Percentiles rank a stretch among this genome's conserved stretches.
phyloP scores from a whole-genome alignment of 805 yeast genomes.

The Kluyveromyces nonfermentans region DNA sequence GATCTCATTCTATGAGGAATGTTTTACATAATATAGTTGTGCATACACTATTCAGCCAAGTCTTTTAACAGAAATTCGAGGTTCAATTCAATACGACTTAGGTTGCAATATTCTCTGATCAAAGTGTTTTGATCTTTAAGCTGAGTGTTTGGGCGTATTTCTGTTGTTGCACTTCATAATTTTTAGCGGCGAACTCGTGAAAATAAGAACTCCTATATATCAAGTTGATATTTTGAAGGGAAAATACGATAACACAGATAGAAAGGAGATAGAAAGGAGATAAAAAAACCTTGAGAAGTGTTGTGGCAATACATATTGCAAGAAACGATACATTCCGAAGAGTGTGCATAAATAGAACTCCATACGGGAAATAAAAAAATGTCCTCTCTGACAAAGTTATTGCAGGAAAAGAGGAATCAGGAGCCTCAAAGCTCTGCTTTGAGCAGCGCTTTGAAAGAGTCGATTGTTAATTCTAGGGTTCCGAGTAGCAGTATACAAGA shows the following conservation, averaged over 20 bases:
- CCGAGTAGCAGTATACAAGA: neutral
- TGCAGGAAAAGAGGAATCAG: conserved; percentile 26
- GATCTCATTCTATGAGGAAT: neutral
- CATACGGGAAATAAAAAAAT: conserved; percentile 5
- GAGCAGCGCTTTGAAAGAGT: conserved; percentile 1
- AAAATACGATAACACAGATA: too few species aligned
- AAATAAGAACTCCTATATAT: neutral
- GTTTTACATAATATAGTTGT: neutral
- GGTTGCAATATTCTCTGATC: neutral
- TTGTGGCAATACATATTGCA: too few species aligned
- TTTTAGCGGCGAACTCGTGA: neutral
- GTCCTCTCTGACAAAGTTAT: conserved; percentile 28
- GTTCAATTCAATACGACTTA: neutral
- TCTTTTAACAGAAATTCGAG: neutral
- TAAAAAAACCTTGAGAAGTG: too few species aligned
- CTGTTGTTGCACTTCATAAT: neutral
- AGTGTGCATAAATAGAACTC: neutral
- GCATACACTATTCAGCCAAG: neutral
- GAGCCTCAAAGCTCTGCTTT: conserved; percentile 10
- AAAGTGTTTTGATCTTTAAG: neutral
- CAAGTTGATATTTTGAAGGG: neutral
- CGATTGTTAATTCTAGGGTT: neutral
- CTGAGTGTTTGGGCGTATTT: neutral
- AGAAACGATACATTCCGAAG: neutral
- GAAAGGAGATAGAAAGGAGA: too few species aligned